Evolutionary conservation across 1,284 basidiomycete genomes (phyloP).

Genomic region (Apiotrichum sp.): DNA sequence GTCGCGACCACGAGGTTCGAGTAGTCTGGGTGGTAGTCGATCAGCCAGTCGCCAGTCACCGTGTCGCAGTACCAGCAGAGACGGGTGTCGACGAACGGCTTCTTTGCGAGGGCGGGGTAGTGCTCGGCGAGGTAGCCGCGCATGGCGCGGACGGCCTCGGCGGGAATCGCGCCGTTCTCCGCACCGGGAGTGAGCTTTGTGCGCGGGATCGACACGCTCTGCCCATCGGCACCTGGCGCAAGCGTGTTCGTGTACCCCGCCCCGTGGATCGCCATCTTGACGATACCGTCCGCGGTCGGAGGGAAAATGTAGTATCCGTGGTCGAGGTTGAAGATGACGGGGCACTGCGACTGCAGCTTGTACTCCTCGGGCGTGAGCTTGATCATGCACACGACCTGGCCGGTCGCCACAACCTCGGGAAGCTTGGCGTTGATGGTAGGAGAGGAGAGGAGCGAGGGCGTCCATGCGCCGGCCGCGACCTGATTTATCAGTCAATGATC

Average conservation of each 20-base stretch:
- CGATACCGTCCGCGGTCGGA: conserved; percentile 44
- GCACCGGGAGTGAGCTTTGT: conserved; percentile 43
- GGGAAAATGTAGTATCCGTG: conserved; percentile 50
- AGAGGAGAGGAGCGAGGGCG: conserved; percentile 65
- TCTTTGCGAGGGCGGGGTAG: conserved; percentile 43
- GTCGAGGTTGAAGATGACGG: conserved; percentile 53
- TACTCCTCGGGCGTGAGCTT: conserved; percentile 67
- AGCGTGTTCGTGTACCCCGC: conserved; percentile 34
- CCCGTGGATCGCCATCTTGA: conserved; percentile 51
- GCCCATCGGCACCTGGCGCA: conserved; percentile 23
- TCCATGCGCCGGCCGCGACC: conserved; percentile 52
- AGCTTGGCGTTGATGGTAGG: conserved; percentile 40
- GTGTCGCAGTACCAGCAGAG: conserved; percentile 48
- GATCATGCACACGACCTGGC: conserved; percentile 67
- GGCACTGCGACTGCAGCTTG: conserved; percentile 56
- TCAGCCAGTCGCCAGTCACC: conserved; percentile 50
- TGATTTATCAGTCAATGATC: too few species aligned
- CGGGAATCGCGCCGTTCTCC: conserved; percentile 39
- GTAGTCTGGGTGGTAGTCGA: conserved; percentile 48
- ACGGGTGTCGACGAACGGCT: conserved; percentile 41
- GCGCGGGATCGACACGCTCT: conserved; percentile 39
- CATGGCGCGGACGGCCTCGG: conserved; percentile 29
- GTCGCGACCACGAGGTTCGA: conserved; percentile 47
- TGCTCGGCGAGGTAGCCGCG: conserved; percentile 29
- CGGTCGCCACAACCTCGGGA: conserved; percentile 38